Evolutionary conservation across 176 grass and related monocot genomes (phyloP), one percentile per base, ranked within the genome.

Genomic region (Zoysia japonica): DNA sequence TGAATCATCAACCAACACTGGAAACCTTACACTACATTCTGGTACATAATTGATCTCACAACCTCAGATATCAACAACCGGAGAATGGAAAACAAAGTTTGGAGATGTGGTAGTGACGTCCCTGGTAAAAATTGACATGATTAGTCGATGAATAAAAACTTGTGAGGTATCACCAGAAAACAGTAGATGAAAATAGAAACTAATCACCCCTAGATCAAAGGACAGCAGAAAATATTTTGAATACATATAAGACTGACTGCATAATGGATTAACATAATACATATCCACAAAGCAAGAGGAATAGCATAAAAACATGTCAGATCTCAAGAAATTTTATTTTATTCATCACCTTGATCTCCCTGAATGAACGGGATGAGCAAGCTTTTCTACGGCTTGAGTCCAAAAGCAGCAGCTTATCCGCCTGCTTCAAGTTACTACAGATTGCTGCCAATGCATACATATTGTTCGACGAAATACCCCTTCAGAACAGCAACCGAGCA

Each of bases 11-110:
- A 28, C 28, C 9, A 10, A 17, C 12, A 82, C 42, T 42, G 16
- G 15, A 63, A 55, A 56, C 63, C 54, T 78, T 83, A 53, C 62
- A 71, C 15, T 43, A 68, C 16, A 17, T 75, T 75, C 75, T 79
- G 65, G 17, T 65, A 59, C 80, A 65, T 44, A 64, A 75, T 56
- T 16, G 39, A 9, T 70, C 10, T 54, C 65, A 74, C 1, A 46
- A 67, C 8, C 44, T 82, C 80, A 91, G 0, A 85, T 91, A 78
- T 91, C 89, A 0, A 85, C 80, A 11, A 91, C 89, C 67, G 84
- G 89, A 81, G 89, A 91, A 77, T 91, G 77, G 77, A 91, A 91
- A 16, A 91, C 89, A 82, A 91, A 91, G 72, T 77, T 91, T 68
- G 89, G 89, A 84, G 87, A 91, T 36, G 89, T 91, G 5, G 85